Percentiles rank a stretch among this genome's conserved stretches.
These are phyloP conservation scores for Isochrysis galbana DNA, from an alignment of 78 protist species.

Conservation along the genomic window DNA sequence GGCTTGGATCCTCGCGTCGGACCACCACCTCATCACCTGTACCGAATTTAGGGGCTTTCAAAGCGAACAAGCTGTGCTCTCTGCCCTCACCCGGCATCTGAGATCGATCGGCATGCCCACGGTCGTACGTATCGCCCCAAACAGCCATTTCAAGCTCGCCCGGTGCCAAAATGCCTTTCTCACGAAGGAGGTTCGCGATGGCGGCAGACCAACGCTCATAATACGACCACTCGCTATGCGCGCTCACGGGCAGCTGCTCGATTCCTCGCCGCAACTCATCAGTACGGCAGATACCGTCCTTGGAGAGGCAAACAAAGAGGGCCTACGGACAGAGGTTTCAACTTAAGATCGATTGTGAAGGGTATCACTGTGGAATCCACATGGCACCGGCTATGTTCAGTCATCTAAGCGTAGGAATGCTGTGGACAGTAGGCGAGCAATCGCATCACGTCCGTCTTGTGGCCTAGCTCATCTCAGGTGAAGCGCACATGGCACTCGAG, in stretches of 20 bases:
- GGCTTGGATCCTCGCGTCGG: too few relatives aligned
- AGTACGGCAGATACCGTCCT: neutral
- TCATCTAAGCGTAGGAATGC: too few relatives aligned
- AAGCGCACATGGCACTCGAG: too few relatives aligned
- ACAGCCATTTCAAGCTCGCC: neutral
- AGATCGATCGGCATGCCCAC: neutral
- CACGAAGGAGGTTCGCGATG: neutral
- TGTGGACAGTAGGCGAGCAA: too few relatives aligned
- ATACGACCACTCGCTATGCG: conserved; percentile 9
- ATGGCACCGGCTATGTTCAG: too few relatives aligned
- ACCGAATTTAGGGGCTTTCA: neutral
- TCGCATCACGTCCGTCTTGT: too few relatives aligned
- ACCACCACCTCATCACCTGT: too few relatives aligned
- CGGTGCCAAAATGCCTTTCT: neutral
- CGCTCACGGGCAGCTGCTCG: conserved; percentile 14
- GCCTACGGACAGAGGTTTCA: too few relatives aligned
- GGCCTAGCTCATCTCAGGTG: too few relatives aligned
- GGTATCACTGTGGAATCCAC: too few relatives aligned
- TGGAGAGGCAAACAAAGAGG: neutral
- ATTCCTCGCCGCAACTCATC: conserved; percentile 35
- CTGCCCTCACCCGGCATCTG: neutral
- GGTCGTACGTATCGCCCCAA: neutral
- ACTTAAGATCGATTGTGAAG: too few relatives aligned
- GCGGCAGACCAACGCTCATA: conserved; percentile 51
- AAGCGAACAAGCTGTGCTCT: neutral